These are phyloP conservation scores for Calonectria multiphialidica DNA, from an alignment of 2,329 filamentous ascomycete genomes.

Conservation along the genomic window DNA sequence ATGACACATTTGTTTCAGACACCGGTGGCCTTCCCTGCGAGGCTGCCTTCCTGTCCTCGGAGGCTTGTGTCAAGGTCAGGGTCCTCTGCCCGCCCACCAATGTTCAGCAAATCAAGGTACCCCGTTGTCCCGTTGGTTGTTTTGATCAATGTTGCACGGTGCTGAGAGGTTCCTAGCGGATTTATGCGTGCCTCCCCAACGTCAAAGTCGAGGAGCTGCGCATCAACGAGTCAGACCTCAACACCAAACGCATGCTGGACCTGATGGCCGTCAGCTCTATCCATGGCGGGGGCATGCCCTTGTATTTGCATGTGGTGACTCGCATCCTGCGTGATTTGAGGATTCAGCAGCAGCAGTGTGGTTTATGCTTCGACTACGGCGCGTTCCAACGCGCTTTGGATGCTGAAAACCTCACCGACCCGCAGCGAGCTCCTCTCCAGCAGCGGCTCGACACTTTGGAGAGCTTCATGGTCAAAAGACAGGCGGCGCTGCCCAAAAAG, in stretches of 20 bases:
- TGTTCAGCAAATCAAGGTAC: slow-evolving; percentile 52
- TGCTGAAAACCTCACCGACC: slow-evolving; percentile 53
- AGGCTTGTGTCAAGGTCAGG: slow-evolving; percentile 57
- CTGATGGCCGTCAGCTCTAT: slow-evolving; percentile 66
- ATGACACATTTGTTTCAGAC: slow-evolving; percentile 67
- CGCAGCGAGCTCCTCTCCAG: slow-evolving; percentile 66
- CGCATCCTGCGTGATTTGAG: slow-evolving; percentile 70
- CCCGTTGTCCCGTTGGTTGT: not conserved
- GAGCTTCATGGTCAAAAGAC: slow-evolving; percentile 52
- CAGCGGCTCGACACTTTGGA: slow-evolving; percentile 61
- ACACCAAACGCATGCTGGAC: slow-evolving; percentile 68
- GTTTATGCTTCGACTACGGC: slow-evolving; percentile 60
- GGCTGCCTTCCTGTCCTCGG: slow-evolving; percentile 66
- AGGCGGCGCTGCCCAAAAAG: slow-evolving; percentile 18
- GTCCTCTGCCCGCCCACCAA: slow-evolving; percentile 69
- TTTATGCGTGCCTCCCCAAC: slow-evolving; percentile 57
- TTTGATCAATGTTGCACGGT: not conserved
- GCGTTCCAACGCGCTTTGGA: slow-evolving; percentile 55
- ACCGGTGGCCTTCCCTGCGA: slow-evolving; percentile 66
- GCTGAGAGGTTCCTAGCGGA: slow-evolving; percentile 36
- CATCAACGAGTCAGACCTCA: slow-evolving; percentile 64
- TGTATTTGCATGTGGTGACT: slow-evolving; percentile 69
- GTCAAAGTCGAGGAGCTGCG: slow-evolving; percentile 63
- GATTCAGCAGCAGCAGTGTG: slow-evolving; percentile 53
- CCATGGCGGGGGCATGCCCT: slow-evolving; percentile 56